phyloP scores from a whole-genome alignment of 352 stramenopile genomes.

The Pythium vanterpoolii region DNA sequence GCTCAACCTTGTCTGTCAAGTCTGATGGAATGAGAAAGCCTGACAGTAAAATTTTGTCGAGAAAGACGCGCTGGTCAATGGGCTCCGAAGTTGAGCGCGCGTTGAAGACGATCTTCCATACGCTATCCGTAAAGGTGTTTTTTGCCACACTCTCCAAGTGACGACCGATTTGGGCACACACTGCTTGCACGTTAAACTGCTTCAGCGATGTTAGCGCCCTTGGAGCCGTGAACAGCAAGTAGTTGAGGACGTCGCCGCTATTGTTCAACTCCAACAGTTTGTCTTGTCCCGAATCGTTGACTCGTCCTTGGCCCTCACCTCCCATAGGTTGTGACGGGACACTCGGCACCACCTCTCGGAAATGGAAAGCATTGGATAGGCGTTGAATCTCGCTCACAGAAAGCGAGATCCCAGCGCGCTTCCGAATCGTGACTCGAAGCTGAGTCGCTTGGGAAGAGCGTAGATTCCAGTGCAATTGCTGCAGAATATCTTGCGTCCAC shows the following conservation, averaged over 20 bases:
- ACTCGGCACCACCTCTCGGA: conserved; percentile 32
- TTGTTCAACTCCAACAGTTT: conserved; percentile 35
- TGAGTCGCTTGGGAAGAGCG: conserved; percentile 23
- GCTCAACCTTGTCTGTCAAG: background rate
- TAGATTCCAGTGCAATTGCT: conserved; percentile 48
- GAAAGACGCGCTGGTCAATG: conserved; percentile 45
- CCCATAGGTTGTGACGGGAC: background rate
- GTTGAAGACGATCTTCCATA: conserved; percentile 53
- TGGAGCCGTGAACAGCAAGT: conserved; percentile 21
- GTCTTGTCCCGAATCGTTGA: conserved; percentile 17
- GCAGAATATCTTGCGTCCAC: conserved; percentile 26
- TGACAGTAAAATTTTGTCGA: conserved; percentile 32
- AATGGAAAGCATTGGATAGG: conserved; percentile 37
- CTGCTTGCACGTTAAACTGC: conserved; percentile 24
- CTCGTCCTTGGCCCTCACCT: background rate
- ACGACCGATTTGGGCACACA: conserved; percentile 30
- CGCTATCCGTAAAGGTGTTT: conserved; percentile 25
- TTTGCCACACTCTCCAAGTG: conserved; percentile 38
- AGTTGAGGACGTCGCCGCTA: conserved; percentile 32
- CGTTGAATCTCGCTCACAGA: conserved; percentile 32
- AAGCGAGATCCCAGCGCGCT: conserved; percentile 26
- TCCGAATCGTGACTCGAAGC: conserved; percentile 29
- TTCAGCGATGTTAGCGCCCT: conserved; percentile 27
- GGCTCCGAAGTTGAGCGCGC: conserved; percentile 16
- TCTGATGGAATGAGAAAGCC: conserved; percentile 28